Evolutionary conservation across 306 rosid genomes (phyloP), one percentile per base, ranked within the genome.

Genomic region (Quercus bicolor): DNA sequence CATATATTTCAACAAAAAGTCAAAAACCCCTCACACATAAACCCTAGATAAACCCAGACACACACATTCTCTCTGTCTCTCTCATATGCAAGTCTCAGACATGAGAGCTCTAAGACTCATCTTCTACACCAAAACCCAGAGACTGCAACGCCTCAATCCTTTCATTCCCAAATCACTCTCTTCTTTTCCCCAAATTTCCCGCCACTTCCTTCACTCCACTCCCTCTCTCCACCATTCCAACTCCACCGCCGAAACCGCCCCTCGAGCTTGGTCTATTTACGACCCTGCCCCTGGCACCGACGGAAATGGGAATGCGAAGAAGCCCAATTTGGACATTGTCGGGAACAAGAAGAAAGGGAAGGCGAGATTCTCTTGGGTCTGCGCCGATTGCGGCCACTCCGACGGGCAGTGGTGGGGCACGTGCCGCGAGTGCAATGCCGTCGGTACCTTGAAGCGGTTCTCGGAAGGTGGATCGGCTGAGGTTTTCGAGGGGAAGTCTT

Each of bases 381-480:
- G 98, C 82, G 6, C 68, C 3, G 43, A 65, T 70, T 95, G 98
- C 56, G 98, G 98, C 43, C 51, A 88, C 74, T 21, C 82, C 1
- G 24, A 84, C 8, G 91, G 91, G 52, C 86, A 90, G 80, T 95
- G 98, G 98, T 88, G 90, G 92, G 98, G 97, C 1, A 56, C 69
- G 55, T 95, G 98, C 79, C 86, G 86, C 37, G 72, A 83, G 1
- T 95, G 98, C 75, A 13, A 20, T 0, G 12, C 45, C 9, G 13
- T 64, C 31, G 90, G 89, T 2, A 85, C 91, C 0, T 75, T 95
- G 88, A 78, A 62, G 62, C 81, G 74, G 82, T 90, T 88, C 79
- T 78, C 79, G 6, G 97, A 83, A 13, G 79, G 76, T 5, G 77
- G 75, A 40, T 28, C 68, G 43, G 91, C 92, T 60, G 72, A 82